phyloP scores from a whole-genome alignment of 2,329 filamentous ascomycete species.

The Apiospora sp. region DNA sequence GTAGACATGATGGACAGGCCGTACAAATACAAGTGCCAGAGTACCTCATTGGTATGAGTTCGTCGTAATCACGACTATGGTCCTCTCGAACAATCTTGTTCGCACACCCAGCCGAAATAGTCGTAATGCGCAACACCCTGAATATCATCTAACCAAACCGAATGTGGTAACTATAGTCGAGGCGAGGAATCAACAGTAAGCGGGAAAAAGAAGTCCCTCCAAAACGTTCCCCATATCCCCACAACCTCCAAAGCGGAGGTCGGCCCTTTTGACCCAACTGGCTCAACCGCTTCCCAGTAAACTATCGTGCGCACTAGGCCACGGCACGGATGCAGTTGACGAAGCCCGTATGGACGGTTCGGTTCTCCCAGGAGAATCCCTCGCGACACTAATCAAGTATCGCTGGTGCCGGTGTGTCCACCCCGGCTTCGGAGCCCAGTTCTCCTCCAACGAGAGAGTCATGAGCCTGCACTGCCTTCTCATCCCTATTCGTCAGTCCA shows the following conservation, averaged over 20 bases:
- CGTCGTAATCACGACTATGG: neutral
- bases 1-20: too few species aligned
- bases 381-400: neutral
- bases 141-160: neutral
- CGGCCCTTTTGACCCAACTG: neutral
- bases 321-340: neutral
- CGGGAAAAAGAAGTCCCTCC: neutral
- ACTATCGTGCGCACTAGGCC: neutral
- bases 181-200: neutral
- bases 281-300: neutral
- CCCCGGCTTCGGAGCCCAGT: neutral
- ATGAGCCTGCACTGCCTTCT: neutral
- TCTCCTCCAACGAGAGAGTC: neutral
- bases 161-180: neutral
- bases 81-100: neutral
- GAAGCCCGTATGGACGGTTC: neutral
- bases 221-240: slow-evolving; percentile 7
- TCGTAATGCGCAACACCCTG: neutral
- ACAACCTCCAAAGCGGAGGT: slow-evolving; percentile 6
- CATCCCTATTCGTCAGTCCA: neutral
- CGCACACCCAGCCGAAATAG: neutral
- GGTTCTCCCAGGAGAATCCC: neutral
- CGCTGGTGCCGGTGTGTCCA: neutral
- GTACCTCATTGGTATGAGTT: too few species aligned
- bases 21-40: neutral